phyloP scores from a whole-genome alignment of 768 basidiomycete species.

The Panus rudis region DNA sequence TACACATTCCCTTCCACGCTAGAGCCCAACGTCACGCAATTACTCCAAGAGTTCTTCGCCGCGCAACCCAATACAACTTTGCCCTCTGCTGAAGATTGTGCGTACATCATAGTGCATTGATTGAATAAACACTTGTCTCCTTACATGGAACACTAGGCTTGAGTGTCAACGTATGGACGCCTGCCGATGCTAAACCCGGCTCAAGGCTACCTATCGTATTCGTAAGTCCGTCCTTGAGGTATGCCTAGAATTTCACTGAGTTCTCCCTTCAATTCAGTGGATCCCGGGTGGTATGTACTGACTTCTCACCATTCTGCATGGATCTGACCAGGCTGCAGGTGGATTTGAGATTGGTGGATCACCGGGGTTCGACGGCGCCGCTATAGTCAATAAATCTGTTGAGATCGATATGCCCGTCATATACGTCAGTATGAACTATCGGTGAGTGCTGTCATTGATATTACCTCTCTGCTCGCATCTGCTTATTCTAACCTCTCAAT shows the following conservation, averaged over 20 bases:
- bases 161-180: constrained; percentile 8
- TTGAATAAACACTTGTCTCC: background rate
- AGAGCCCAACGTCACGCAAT: background rate
- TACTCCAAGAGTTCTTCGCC: background rate
- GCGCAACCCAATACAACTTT: background rate
- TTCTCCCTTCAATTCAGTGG: background rate
- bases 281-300: background rate
- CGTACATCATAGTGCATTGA: background rate
- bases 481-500: background rate
- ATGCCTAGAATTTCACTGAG: background rate
- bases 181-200: background rate
- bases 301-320: background rate
- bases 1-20: background rate
- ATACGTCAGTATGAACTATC: constrained; percentile 52
- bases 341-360: too few species aligned
- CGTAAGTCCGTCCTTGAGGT: too few species aligned
- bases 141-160: constrained; percentile 1
- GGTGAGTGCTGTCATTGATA: constrained; percentile 18
- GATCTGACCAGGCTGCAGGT: background rate
- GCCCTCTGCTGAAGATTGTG: background rate
- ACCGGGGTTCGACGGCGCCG: constrained; percentile 8
- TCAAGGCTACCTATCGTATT: constrained; percentile 3
- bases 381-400: constrained; percentile 31
- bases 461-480: background rate
- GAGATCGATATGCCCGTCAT: constrained; percentile 38